Conservation (phyloP, 768 basidiomycete species). For the Tephrocybe sp. region DNA sequence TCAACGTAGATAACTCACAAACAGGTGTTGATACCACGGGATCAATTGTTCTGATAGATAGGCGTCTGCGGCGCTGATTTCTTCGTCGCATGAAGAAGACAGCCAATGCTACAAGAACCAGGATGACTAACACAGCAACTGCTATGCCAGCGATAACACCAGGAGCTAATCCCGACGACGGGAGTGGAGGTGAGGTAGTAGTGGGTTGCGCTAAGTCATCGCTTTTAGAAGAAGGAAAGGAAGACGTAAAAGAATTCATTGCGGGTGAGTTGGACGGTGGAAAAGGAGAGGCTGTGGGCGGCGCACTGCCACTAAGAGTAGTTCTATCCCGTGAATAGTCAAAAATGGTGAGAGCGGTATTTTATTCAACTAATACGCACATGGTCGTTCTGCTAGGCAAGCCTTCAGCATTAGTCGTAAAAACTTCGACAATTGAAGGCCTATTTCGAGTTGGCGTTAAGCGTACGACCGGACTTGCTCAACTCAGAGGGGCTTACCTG, state of each 20-base stretch:
- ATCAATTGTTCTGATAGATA: constrained; percentile 3
- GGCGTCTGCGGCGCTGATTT: constrained; percentile 2
- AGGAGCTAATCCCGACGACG: constrained; percentile 1
- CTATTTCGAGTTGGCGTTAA: background rate
- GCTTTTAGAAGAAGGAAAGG: background rate
- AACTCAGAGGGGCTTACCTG: background rate
- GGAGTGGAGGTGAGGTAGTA: background rate
- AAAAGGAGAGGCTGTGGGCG: constrained; percentile 9
- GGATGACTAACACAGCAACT: constrained; percentile 3
- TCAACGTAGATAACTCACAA: constrained; percentile 1
- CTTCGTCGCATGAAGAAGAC: constrained; percentile 7
- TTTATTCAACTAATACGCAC: background rate
- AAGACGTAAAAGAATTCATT: background rate
- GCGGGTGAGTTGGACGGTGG: background rate
- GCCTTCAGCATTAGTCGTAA: constrained; percentile 6
- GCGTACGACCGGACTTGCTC: background rate
- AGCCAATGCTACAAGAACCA: constrained; percentile 2
- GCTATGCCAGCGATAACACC: constrained; percentile 13
- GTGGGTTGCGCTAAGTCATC: constrained; percentile 1
- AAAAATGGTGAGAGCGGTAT: background rate
- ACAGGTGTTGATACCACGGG: constrained; percentile 5
- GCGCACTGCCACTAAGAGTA: constrained; percentile 10
- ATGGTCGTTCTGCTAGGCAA: background rate
- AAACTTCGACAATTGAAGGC: constrained; percentile 1
- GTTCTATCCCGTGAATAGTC: background rate